Conservation (phyloP, 2,329 filamentous ascomycete genomes). For the Didymella exigua region DNA sequence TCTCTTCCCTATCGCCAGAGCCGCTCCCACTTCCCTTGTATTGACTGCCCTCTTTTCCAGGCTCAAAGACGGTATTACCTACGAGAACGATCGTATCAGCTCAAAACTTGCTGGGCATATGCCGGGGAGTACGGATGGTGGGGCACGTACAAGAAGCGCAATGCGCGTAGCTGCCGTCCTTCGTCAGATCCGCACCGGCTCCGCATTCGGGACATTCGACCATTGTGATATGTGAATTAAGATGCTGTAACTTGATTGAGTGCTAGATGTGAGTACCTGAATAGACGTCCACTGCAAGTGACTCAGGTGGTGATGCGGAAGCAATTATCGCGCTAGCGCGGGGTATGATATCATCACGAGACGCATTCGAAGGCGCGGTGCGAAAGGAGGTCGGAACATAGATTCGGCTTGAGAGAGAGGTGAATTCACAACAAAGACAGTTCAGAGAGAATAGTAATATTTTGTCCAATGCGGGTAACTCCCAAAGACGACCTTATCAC, state of each 20-base stretch:
- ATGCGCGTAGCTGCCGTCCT: slow-evolving; percentile 38
- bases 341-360: slow-evolving; percentile 12
- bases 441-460: too few species aligned
- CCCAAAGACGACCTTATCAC: not conserved
- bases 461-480: too few species aligned
- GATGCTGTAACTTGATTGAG: not conserved
- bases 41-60: slow-evolving; percentile 34
- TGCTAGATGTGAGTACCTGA: slow-evolving; percentile 8
- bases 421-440: too few species aligned
- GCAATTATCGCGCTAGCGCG: slow-evolving; percentile 3
- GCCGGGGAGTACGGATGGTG: not conserved
- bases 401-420: too few species aligned
- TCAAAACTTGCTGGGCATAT: not conserved
- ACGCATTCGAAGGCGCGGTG: not conserved
- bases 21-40: slow-evolving; percentile 34
- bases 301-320: not conserved
- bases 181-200: slow-evolving; percentile 35
- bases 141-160: slow-evolving; percentile 36
- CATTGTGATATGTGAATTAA: slow-evolving; percentile 17
- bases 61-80: slow-evolving; percentile 40
- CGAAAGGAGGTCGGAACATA: too few species aligned
- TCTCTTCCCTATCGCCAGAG: slow-evolving; percentile 35
- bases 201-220: slow-evolving; percentile 38
- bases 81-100: not conserved
- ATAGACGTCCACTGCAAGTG: not conserved